These are phyloP conservation scores for Exserohilum turcica DNA, from an alignment of 2,329 filamentous ascomycete species.

Conservation along the genomic window DNA sequence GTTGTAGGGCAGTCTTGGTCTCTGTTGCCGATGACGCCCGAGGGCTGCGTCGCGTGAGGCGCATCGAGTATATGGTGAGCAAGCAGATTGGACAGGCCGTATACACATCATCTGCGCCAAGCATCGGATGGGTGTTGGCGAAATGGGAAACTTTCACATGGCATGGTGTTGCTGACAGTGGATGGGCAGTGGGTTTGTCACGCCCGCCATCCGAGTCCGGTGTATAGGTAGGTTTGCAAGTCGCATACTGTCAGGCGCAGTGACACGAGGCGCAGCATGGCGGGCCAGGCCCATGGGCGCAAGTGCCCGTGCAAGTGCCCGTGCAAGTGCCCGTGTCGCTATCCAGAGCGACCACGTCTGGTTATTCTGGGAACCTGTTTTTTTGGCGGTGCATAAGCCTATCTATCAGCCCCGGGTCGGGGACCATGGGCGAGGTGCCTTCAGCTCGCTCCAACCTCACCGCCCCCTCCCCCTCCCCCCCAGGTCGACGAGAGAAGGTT, in stretches of 20 bases:
- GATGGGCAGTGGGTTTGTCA: not conserved
- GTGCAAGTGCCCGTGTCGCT: too few species aligned
- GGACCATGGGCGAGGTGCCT: not conserved
- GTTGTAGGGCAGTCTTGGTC: not conserved
- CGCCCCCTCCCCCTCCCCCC: constrained; percentile 1
- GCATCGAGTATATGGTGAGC: too few species aligned
- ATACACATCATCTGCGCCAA: constrained; percentile 18
- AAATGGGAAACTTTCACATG: constrained; percentile 3
- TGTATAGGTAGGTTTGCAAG: not conserved
- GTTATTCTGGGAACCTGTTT: constrained; percentile 15
- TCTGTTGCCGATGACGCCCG: not conserved
- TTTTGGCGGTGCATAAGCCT: constrained; percentile 11
- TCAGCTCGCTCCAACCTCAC: constrained; percentile 5
- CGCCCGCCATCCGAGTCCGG: not conserved
- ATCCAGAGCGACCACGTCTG: constrained; percentile 1
- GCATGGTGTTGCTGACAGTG: not conserved
- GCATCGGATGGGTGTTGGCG: constrained; percentile 8
- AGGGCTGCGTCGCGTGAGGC: constrained; percentile 3
- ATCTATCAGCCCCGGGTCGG: not conserved
- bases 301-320: too few species aligned
- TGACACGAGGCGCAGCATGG: not conserved
- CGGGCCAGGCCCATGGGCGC: not conserved
- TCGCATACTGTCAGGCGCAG: not conserved
- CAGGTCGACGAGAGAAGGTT: not conserved
- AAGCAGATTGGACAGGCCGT: not conserved